Evolutionary conservation across 345 rosid species (phyloP).

Genomic region (Eucalyptus victrix): DNA sequence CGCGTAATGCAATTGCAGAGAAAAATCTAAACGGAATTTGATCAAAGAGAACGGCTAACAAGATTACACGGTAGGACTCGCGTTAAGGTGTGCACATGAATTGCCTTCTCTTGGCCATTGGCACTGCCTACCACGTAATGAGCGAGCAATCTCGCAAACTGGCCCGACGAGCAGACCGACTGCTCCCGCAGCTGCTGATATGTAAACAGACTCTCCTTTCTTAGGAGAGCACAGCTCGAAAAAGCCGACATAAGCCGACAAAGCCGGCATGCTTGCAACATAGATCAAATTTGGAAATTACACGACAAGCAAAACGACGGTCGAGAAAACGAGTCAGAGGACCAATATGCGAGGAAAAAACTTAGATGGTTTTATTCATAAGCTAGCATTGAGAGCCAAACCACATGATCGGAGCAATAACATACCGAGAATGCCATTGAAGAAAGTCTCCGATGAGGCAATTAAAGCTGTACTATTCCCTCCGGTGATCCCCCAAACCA

Average conservation of each 20-base stretch:
- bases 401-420: not conserved
- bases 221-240: not conserved
- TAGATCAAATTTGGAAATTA: not conserved
- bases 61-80: not conserved
- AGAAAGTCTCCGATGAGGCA: not conserved
- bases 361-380: not conserved
- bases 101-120: not conserved
- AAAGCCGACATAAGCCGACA: not conserved
- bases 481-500: not conserved
- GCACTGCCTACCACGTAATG: slow-evolving; percentile 1
- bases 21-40: not conserved
- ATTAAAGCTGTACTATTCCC: not conserved
- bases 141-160: not conserved
- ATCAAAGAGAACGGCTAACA: not conserved
- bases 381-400: not conserved
- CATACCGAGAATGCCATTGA: not conserved
- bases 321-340: not conserved
- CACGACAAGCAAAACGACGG: not conserved
- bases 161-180: not conserved
- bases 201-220: not conserved
- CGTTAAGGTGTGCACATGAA: not conserved
- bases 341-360: not conserved
- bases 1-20: not conserved
- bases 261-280: not conserved
- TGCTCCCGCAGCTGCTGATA: not conserved